Base-by-base conservation (phyloP, 2,329 filamentous ascomycete genomes). In the Cordyceps farinosa region DNA sequence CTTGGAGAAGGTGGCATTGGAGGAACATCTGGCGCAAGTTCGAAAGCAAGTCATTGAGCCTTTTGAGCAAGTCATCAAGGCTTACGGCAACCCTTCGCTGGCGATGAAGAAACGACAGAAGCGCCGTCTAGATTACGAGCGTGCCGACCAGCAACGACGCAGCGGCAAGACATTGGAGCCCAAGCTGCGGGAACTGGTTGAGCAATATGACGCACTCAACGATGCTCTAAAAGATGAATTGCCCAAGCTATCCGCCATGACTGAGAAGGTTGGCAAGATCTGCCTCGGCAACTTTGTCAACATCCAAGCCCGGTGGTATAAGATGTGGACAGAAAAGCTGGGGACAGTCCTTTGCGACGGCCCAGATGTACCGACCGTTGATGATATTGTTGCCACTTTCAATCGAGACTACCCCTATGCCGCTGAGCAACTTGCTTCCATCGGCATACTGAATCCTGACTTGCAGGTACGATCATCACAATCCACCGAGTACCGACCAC, bases 101-200 rank as follows among this genome's bases (percentile, higher is more conserved):
- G 89, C 95, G 4, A 97, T 98, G 86, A 91, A 92, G 72, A 97
- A 98, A 78, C 90, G 95, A 30, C 89, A 93, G 69, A 98, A 98
- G 79, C 89, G 91, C n/a, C 85, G 96, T 15, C 79, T 94, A 17
- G 92, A 97, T 72, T 98, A 91, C 74, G 91, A 94, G 67, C 90
- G 90, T 68, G 91, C 86, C 69, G 88, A 91, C 70, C 86, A 90
- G 68, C 82, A 93, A 64, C 89, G 90, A 71, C 90, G 92, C 51
- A 83, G 86, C 40, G 91, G 92, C 66, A 93, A 96, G 75, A 96
- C 91, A 69, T 82, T 92, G 13, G 94, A 98, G 73, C 89, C 92
- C 70, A 95, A 94, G 73, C 88, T 93, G 4, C 81, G 85, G 17
- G 92, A 96, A 69, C 86, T 90, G 45, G 91, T 92, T 27, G 92